Percentiles rank a stretch among this genome's conserved stretches.
phyloP scores from a whole-genome alignment of 1,284 basidiomycete genomes.

The Leucoagaricus sp. region DNA sequence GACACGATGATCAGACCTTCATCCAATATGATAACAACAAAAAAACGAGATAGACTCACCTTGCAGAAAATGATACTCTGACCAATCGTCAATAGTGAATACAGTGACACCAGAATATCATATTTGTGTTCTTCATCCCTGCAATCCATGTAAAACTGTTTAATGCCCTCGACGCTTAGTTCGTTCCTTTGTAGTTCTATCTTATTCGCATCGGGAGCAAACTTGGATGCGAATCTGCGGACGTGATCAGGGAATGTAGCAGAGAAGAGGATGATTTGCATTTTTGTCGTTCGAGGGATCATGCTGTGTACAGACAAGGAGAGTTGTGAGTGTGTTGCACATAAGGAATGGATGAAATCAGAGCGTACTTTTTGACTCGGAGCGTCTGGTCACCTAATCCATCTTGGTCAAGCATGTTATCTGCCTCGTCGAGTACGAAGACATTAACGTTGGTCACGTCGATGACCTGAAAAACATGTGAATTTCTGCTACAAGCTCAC shows the following conservation, averaged over 20 bases:
- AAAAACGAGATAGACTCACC: conserved; percentile 42
- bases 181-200: conserved; percentile 96
- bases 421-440: conserved; percentile 97
- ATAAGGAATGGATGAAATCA: conserved; percentile 10
- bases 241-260: conserved; percentile 98
- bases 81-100: conserved; percentile 90
- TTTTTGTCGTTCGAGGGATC: conserved; percentile 53
- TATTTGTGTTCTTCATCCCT: conserved; percentile 91
- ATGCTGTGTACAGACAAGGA: conserved; percentile 42
- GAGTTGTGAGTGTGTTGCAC: background rate
- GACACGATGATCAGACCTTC: background rate
- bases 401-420: conserved; percentile 98
- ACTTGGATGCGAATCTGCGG: conserved; percentile 85
- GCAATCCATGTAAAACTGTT: conserved; percentile 98
- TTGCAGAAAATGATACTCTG: conserved; percentile 98
- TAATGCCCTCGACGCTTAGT: conserved; percentile 91
- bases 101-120: conserved; percentile 91
- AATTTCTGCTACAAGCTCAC: background rate
- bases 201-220: conserved; percentile 95
- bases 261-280: conserved; percentile 96
- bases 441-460: conserved; percentile 86
- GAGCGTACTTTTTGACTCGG: conserved; percentile 87
- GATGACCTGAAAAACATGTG: conserved; percentile 45
- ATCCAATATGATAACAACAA: background rate
- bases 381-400: conserved; percentile 95